phyloP scores from a whole-genome alignment of 495 filamentous ascomycete genomes.

The Annulohypoxylon stygium region DNA sequence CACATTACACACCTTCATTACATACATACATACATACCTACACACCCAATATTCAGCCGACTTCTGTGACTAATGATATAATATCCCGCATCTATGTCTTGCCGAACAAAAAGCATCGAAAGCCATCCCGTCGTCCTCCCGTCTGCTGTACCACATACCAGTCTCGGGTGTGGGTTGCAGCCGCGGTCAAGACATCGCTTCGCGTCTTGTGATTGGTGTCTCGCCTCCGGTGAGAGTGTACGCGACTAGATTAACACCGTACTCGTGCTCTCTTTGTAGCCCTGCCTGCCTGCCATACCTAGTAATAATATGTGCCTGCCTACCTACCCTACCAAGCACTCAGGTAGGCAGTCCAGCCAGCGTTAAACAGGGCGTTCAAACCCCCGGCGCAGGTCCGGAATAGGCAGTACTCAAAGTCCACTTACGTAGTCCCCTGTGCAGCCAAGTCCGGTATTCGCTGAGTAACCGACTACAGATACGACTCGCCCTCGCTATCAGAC shows the following conservation, averaged over 20 bases:
- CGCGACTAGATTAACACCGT: slow-evolving; percentile 5
- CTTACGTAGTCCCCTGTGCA: slow-evolving; percentile 14
- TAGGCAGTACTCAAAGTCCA: not conserved
- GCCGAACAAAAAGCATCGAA: slow-evolving; percentile 5
- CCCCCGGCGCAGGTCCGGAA: slow-evolving; percentile 18
- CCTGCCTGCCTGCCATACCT: not conserved
- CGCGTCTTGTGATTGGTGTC: slow-evolving; percentile 23
- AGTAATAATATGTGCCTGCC: too few relatives aligned
- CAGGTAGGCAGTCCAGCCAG: not conserved
- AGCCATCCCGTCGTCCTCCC: slow-evolving; percentile 27
- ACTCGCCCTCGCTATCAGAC: slow-evolving; percentile 21
- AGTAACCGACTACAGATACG: slow-evolving; percentile 12
- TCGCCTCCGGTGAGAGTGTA: slow-evolving; percentile 35
- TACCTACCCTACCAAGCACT: too few relatives aligned
- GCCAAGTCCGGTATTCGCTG: slow-evolving; percentile 10
- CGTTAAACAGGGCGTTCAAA: slow-evolving; percentile 26
- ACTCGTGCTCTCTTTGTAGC: slow-evolving; percentile 5
- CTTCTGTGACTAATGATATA: not conserved
- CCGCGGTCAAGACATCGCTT: slow-evolving; percentile 25
- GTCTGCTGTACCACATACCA: slow-evolving; percentile 38
- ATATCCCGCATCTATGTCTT: slow-evolving; percentile 2
- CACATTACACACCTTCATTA: not conserved
- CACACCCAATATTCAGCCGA: not conserved
- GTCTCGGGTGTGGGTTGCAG: slow-evolving; percentile 44
- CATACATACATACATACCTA: not conserved